These are phyloP conservation scores for Clavulina sp. DNA, from an alignment of 768 basidiomycete genomes.

Conservation along the genomic window DNA sequence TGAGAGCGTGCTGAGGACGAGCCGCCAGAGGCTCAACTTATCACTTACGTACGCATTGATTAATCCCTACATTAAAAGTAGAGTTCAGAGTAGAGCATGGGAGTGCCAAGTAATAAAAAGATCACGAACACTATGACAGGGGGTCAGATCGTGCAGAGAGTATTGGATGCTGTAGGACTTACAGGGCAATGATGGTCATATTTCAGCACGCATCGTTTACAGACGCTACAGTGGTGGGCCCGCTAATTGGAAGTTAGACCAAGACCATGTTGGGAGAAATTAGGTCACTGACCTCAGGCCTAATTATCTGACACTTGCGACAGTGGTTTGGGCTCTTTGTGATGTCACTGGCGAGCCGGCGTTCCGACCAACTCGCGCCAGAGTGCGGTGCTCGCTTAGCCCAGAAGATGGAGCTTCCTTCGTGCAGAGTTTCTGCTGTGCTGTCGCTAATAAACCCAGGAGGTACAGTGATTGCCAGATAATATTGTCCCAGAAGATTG, in stretches of 20 bases:
- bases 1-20: background rate
- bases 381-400: background rate
- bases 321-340: slow-evolving; percentile 3
- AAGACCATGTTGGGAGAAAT: background rate
- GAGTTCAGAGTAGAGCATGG: background rate
- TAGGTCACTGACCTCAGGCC: slow-evolving; percentile 52
- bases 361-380: background rate
- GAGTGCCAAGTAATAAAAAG: background rate
- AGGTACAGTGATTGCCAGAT: slow-evolving; percentile 55
- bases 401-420: background rate
- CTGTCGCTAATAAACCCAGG: slow-evolving; percentile 64
- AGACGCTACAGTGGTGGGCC: slow-evolving; percentile 85
- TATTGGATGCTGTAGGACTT: slow-evolving; percentile 21
- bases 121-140: slow-evolving; percentile 15
- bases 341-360: slow-evolving; percentile 5
- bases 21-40: background rate
- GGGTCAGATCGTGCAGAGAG: background rate
- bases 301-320: slow-evolving; percentile 42
- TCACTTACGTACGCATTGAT: slow-evolving; percentile 52
- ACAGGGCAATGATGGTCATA: slow-evolving; percentile 88
- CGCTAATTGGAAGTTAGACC: slow-evolving; percentile 30
- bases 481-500: slow-evolving; percentile 74
- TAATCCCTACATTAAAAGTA: slow-evolving; percentile 48
- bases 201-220: slow-evolving; percentile 76
- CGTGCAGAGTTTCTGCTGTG: background rate